Percentiles rank a stretch among this genome's conserved stretches.
These are phyloP conservation scores for Curvularia hawaiiensis DNA, from an alignment of 2,329 filamentous ascomycete genomes.

Conservation along the genomic window DNA sequence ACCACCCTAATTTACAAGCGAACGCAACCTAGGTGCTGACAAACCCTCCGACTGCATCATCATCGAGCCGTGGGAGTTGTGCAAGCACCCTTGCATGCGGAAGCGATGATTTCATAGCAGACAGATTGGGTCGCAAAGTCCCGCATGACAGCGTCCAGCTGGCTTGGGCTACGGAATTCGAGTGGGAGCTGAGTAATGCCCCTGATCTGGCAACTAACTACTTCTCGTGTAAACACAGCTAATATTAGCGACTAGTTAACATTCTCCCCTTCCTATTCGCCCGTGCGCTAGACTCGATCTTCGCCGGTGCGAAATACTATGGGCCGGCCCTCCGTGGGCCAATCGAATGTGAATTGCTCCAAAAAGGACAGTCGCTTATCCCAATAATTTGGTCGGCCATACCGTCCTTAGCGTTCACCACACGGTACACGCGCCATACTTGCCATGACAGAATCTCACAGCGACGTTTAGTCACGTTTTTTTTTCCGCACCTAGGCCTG, in stretches of 20 bases:
- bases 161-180: conserved; percentile 20
- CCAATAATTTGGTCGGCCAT: conserved; percentile 8
- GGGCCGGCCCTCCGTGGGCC: conserved; percentile 13
- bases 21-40: conserved; percentile 32
- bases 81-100: conserved; percentile 3
- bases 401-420: conserved; percentile 13
- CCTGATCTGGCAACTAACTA: conserved; percentile 23
- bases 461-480: conserved; percentile 19
- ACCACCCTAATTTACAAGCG: conserved; percentile 30
- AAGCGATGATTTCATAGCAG: conserved; percentile 35
- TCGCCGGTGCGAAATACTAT: conserved; percentile 18
- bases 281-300: conserved; percentile 18
- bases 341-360: conserved; percentile 20
- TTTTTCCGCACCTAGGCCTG: conserved; percentile 22
- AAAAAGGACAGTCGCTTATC: conserved; percentile 15
- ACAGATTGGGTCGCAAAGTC: conserved; percentile 25
- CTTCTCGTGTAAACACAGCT: conserved; percentile 35
- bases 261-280: conserved; percentile 30
- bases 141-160: conserved; percentile 14
- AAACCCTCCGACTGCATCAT: conserved; percentile 31
- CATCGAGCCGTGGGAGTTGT: conserved; percentile 17
- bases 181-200: conserved; percentile 42
- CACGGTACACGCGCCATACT: conserved; percentile 12
- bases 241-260: conserved; percentile 37
- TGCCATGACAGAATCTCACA: conserved; percentile 16